phyloP scores from a whole-genome alignment of 2,329 filamentous ascomycete species.

The Colletotrichum ledebouriae region DNA sequence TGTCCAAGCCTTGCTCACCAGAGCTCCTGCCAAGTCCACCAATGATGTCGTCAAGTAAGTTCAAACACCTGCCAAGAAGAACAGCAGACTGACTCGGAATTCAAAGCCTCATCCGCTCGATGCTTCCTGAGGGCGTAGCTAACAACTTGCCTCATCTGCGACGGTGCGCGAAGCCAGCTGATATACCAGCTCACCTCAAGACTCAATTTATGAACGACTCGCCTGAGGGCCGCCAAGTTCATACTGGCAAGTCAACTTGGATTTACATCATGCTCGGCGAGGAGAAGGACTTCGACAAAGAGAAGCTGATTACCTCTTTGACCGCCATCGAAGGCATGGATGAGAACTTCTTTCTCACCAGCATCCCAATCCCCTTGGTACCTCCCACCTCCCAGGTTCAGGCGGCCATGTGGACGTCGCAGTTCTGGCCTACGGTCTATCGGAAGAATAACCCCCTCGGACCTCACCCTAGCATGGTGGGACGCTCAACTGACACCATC shows the following conservation, averaged over 20 bases:
- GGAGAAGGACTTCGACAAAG: conserved; percentile 63
- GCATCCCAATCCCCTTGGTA: conserved; percentile 77
- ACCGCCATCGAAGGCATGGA: conserved; percentile 64
- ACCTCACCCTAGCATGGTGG: conserved; percentile 82
- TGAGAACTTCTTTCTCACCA: conserved; percentile 68
- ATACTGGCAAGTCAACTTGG: conserved; percentile 71
- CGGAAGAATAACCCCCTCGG: conserved; percentile 90
- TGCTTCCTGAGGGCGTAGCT: conserved; percentile 71
- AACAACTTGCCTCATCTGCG: conserved; percentile 79
- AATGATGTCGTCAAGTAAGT: conserved; percentile 80
- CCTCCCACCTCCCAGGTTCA: conserved; percentile 82
- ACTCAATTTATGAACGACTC: conserved; percentile 71
- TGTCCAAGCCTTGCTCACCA: conserved; percentile 77
- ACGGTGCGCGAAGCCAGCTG: conserved; percentile 79
- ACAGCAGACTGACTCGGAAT: conserved; percentile 47
- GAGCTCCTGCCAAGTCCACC: conserved; percentile 78
- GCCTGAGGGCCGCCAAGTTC: conserved; percentile 66
- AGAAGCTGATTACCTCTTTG: conserved; percentile 65
- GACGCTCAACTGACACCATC: conserved; percentile 78
- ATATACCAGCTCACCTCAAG: conserved; percentile 76
- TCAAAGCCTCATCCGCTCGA: conserved; percentile 57
- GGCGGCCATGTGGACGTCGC: conserved; percentile 78
- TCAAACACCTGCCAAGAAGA: conserved; percentile 23
- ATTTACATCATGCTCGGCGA: conserved; percentile 71
- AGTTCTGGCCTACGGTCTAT: conserved; percentile 89